Evolutionary conservation across 768 basidiomycete species (phyloP), one percentile per base, ranked within the genome.

Genomic region (Mycena galericulata): DNA sequence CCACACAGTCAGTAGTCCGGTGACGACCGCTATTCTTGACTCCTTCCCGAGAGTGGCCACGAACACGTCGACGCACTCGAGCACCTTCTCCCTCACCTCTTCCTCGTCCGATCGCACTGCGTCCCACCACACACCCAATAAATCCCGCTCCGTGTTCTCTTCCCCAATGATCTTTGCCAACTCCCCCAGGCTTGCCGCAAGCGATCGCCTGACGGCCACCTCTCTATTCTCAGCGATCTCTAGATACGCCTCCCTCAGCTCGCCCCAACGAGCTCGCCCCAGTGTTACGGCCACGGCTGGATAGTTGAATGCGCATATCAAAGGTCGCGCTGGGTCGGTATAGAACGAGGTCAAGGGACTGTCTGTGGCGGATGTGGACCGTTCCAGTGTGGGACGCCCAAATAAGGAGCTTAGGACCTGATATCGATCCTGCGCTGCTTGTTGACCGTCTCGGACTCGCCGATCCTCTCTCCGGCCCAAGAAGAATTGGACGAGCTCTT

Each of bases 121-220:
- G 36, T 87, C 86, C 81, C 85, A 86, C 90, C 91, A 97, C 46
- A 96, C 85, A 3, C 84, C 84, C 57, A 96, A 73, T 46, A 99
- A 81, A 76, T 96, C 95, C 45, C 78, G 77, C 53, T 83, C 81
- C 1, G 95, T 86, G 68, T 92, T 83, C 36, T 90, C 88, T 32
- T 85, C 82, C 0, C 94, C 95, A 40, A 98, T 86, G 61, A 98
- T 91, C 74, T 89, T 90, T 24, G 96, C 96, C 51, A 98, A 80
- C 77, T 96, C 96, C 56, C 96, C 96, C 17, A 97, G 75, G 63
- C 94, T 94, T 1, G 97, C 95, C 4, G 96, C 94, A 47, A 97
- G 84, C 17, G 95, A 94, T 55, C 88, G 87, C 26, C 90, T 88
- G 26, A 97, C 91, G 67, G 91, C 90, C 43, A 83, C 76, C 10